Base-by-base conservation (phyloP, 345 rosid species). In the Populus alba region DNA sequence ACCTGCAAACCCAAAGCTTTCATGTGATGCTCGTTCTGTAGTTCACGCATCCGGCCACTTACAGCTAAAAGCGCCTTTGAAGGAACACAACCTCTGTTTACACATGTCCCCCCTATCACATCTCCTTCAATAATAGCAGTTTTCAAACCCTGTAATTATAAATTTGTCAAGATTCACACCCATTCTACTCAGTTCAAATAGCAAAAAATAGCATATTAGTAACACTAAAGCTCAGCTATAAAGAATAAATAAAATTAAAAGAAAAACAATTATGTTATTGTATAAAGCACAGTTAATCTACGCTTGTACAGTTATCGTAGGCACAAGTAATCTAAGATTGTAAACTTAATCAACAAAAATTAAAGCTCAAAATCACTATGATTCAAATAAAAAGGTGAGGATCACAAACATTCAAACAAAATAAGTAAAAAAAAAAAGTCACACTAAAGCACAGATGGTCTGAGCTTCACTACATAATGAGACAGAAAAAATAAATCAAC, bases 81-180 rank as follows among this genome's bases (percentile, higher is more conserved):
- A 87, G 99, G 99, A 70, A 96, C 98, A 85, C 99, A 94, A 0
- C 99, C 99, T 89, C 99, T 89, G 84, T 96, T 96, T 49, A 96
- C 99, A 75, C 98, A 96, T 68, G 98, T 94, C 78, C 99, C 99
- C 77, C 99, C 99, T 74, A 96, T 89, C 49, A 94, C 99, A 83
- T 96, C 97, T 75, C 99, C 98, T 85, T 96, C 99, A 4, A 94
- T 88, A 23, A 96, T 89, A 16, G 98, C 99, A 74, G 97, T 94
- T 89, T 96, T 96, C 71, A 94, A 89, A 68, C 98, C 98, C 98
- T 96, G 83, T 51, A 37, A 15, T 73, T 37, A 45, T 3, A 31
- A 9, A 75, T 7, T 31, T 59, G 6, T 41, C 49, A 18, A 57
- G 55, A 55, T 59, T 57, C 53, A 76, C 27, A 47, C 27, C 38